Base-by-base conservation (phyloP, 2,329 filamentous ascomycete species). In the Fusarium scirpi region DNA sequence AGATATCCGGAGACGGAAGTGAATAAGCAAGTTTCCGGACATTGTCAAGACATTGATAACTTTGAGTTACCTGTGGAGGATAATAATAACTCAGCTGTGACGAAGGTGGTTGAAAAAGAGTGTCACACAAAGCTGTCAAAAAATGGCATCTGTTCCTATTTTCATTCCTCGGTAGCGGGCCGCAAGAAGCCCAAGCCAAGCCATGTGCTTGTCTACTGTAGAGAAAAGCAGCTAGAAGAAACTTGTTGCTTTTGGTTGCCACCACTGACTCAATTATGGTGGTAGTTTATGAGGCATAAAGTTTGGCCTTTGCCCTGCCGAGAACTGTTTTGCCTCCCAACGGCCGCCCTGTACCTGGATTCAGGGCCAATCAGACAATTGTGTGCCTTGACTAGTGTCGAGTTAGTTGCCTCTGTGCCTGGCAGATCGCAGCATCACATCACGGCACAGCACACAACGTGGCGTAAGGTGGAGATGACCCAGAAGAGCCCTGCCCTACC, bases 371-470 rank as follows among this genome's bases (percentile, higher is more conserved):
- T 74, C 59, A 67, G 29, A 57, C n/a, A 11, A 3, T 5, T 6
- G 2, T 5, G 15, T 44, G 53, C 71, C 71, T 66, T 70, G 69
- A 65, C 51, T 72, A 66, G 69, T 58, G 12, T 27, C 9, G 18
- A 52, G 32, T 52, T 52, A 38, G 34, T 38, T 38, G 34, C 12
- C 34, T n/a, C 6, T 51, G 61, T 69, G 38, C 65, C 71, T 73
- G 71, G 58, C 71, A 72, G 52, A 63, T 63, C 29, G 30, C 30
- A 57, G 34, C 49, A 41, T 52, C 49, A 53, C n/a, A 41, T 52
- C 49, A 53, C n/a, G 18, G 25, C 49, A 44, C n/a, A 25, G 16
- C 30, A 52, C 64, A 58, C 54, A 69, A 70, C 71, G 71, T 73
- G 71, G 71, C 64, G 34, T 52, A 22, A 27, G 49, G 63, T 67